Percentiles rank a stretch among this genome's conserved stretches.
Evolutionary conservation across 139 green algal genomes (phyloP).

Genomic region (Auxenochlorella pyrenoidosa): DNA sequence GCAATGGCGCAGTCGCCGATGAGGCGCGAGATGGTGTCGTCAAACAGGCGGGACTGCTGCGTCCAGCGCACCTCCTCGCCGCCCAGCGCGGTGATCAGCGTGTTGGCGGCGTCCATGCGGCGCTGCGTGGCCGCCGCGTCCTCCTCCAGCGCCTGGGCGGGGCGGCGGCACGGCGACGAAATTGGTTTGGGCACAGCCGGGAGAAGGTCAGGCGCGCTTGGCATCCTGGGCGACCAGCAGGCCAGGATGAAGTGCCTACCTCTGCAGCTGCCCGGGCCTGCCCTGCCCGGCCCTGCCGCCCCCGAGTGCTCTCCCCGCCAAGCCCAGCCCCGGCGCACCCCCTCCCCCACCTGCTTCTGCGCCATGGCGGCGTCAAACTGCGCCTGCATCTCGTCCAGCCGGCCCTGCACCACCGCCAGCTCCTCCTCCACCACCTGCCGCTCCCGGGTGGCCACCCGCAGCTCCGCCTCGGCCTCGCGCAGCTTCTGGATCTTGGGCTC

Average conservation of each 20-base stretch:
- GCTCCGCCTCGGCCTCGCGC: constrained; percentile 83
- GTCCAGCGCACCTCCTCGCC: constrained; percentile 95
- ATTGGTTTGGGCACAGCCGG: too few species aligned
- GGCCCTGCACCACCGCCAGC: constrained; percentile 89
- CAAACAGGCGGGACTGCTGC: constrained; percentile 87
- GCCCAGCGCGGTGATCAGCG: constrained; percentile 89
- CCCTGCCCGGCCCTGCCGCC: too few species aligned
- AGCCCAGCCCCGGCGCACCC: not conserved
- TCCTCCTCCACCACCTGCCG: constrained; percentile 69
- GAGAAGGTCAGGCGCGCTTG: too few species aligned
- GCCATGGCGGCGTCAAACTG: constrained; percentile 93
- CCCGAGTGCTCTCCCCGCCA: not conserved
- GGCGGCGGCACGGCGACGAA: too few species aligned
- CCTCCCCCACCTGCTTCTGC: constrained; percentile 78
- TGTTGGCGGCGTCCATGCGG: constrained; percentile 92
- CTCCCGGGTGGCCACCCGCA: constrained; percentile 88
- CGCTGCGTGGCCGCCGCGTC: constrained; percentile 86
- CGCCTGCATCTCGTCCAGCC: constrained; percentile 93
- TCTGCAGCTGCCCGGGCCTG: not conserved
- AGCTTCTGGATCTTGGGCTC: constrained; percentile 95
- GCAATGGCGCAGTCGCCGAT: constrained; percentile 72
- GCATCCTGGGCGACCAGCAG: not conserved
- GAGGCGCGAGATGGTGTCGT: constrained; percentile 82
- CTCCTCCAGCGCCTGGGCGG: constrained; percentile 79
- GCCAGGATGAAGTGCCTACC: too few species aligned